A percentile compares a stretch with the other conserved stretches of the same genome.
Conservation (phyloP, 305 asterid genomes). For the Fraxinus floribunda region DNA sequence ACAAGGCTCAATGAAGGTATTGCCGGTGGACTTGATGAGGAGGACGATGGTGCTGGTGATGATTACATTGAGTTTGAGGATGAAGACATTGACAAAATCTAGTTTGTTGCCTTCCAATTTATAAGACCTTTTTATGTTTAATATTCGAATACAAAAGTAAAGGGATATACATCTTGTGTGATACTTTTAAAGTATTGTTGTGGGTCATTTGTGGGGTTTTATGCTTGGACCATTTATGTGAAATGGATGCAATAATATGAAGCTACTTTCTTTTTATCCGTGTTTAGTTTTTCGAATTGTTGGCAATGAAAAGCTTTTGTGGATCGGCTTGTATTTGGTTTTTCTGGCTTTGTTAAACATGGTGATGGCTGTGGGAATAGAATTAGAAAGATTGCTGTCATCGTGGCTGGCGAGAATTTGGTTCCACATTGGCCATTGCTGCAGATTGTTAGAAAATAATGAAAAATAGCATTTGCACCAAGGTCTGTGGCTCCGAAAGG, state of each 20-base stretch:
- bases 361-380: background rate
- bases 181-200: background rate
- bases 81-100: slow-evolving; percentile 63
- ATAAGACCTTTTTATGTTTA: background rate
- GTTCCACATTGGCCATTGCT: background rate
- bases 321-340: background rate
- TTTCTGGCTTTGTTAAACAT: background rate
- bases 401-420: background rate
- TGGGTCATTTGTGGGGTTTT: background rate
- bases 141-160: background rate
- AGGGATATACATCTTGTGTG: background rate
- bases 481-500: background rate
- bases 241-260: background rate
- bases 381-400: background rate
- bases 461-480: background rate
- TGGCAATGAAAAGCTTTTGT: background rate
- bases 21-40: slow-evolving; percentile 48
- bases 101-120: slow-evolving; percentile 14
- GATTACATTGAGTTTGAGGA: slow-evolving; percentile 57
- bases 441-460: background rate
- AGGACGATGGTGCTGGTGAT: slow-evolving; percentile 47
- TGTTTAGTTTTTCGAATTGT: background rate
- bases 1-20: slow-evolving; percentile 57
- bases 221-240: background rate
- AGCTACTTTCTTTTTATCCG: background rate